Evolutionary conservation across 257 asterid genomes (phyloP).

Genomic region (Verbascum thapsus): DNA sequence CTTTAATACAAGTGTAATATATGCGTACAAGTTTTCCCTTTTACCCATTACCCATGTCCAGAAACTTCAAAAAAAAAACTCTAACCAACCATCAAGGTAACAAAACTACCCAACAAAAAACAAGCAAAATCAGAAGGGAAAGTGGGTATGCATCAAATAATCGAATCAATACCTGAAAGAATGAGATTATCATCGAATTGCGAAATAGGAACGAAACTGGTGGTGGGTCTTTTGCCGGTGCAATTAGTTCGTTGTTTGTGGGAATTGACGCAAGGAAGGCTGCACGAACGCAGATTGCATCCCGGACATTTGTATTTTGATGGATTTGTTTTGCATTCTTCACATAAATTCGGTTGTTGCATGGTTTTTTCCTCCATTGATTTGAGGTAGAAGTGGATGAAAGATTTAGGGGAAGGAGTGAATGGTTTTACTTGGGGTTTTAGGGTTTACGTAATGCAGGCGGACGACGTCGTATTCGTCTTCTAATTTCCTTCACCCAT

Average conservation of each 20-base stretch:
- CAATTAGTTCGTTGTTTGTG: slow-evolving; percentile 82
- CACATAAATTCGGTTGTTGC: slow-evolving; percentile 43
- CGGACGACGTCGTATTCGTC: background rate
- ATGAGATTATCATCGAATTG: slow-evolving; percentile 71
- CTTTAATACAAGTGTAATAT: too few species aligned
- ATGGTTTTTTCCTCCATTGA: slow-evolving; percentile 38
- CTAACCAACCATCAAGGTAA: too few species aligned
- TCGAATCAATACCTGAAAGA: slow-evolving; percentile 54
- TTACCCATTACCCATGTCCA: too few species aligned
- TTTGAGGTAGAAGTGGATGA: too few species aligned
- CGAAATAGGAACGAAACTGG: slow-evolving; percentile 60
- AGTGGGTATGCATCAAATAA: background rate
- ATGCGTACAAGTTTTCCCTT: too few species aligned
- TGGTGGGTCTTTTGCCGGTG: slow-evolving; percentile 64
- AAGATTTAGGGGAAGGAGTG: background rate
- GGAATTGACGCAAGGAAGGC: slow-evolving; percentile 87
- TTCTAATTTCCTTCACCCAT: too few species aligned
- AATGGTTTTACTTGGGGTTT: too few species aligned
- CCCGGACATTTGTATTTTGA: slow-evolving; percentile 94
- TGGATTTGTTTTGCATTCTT: slow-evolving; percentile 66
- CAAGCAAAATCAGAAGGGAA: background rate
- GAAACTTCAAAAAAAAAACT: too few species aligned
- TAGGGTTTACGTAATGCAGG: slow-evolving; percentile 20
- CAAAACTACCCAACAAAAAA: background rate
- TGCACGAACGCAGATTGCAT: slow-evolving; percentile 80